Evolutionary conservation across 768 basidiomycete species (phyloP), one percentile per base, ranked within the genome.

Genomic region (Boletus patriciae): DNA sequence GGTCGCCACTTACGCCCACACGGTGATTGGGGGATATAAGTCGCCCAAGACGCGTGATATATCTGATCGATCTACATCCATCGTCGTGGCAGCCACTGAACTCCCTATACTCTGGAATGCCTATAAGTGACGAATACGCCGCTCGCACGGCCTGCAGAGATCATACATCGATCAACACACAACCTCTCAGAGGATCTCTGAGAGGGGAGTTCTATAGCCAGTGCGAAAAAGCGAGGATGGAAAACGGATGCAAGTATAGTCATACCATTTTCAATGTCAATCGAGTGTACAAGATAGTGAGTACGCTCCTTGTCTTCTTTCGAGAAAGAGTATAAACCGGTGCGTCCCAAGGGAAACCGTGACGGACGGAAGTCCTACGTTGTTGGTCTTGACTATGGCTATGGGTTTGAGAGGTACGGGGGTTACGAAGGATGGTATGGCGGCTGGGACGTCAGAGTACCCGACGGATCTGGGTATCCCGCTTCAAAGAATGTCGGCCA

Each of bases 231-330:
- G 44, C 19, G 15, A 56, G 52, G 43, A 15, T 31, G 42, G 3
- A 9, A 31, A 7, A 36, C 31, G 0, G 21, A 21, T 65, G 63
- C 62, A 64, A 55, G 47, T 61, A 55, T 38, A 65, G 59, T n/a
- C 63, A 61, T 47, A 62, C 57, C 27, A 61, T 61, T 31, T 64
- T 64, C 56, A 64, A 64, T 18, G 25, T 46, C 38, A 46, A 58
- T 25, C 63, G 62, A 6, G 63, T 58, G 21, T 43, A 51, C 37
- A 50, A 44, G 21, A 33, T 61, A 25, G 63, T 64, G 45, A 51
- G 56, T 46, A 19, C 19, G 3, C 4, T 21, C 12, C 15, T 23
- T 13, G 5, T 23, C 33, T 34, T 6, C 19, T 9, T 31, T 37
- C 5, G 10, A n/a, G 33, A 13, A 2, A 12, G 38, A 34, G 38